A percentile compares a stretch with the other conserved stretches of the same genome.
phyloP scores from a whole-genome alignment of 495 filamentous ascomycete genomes.

The Aspergillus heteromorphus region DNA sequence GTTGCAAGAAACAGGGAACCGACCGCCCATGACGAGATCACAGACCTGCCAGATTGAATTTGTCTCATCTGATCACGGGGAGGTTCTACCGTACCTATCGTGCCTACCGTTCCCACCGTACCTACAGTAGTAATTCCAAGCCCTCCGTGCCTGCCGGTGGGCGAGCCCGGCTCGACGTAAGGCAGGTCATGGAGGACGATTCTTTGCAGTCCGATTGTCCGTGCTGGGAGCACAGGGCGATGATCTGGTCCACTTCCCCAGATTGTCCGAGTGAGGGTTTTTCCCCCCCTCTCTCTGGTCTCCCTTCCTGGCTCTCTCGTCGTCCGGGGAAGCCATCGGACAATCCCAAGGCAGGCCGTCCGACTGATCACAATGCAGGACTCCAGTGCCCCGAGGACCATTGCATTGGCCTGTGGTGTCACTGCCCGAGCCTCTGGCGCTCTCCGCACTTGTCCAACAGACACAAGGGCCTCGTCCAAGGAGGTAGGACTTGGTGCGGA shows the following conservation, averaged over 20 bases:
- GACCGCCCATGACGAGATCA: background rate
- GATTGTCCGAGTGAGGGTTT: conserved; percentile 24
- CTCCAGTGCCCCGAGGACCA: conserved; percentile 5
- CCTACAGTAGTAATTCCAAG: background rate
- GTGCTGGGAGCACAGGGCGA: conserved; percentile 29
- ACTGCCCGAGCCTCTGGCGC: conserved; percentile 13
- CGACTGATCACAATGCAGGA: conserved; percentile 13
- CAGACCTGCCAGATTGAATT: conserved; percentile 1
- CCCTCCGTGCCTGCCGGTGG: background rate
- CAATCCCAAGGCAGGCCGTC: background rate
- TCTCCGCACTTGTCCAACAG: conserved; percentile 13
- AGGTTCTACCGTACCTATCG: too few relatives aligned
- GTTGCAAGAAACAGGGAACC: background rate
- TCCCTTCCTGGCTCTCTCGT: conserved; percentile 1
- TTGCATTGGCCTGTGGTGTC: conserved; percentile 15
- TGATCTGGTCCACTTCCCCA: conserved; percentile 44
- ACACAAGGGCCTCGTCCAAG: conserved; percentile 4
- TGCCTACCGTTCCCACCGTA: too few relatives aligned
- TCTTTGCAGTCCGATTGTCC: conserved; percentile 34
- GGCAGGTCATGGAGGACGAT: conserved; percentile 8
- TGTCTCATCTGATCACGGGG: conserved; percentile 5
- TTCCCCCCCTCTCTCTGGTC: too few relatives aligned
- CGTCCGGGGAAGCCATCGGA: background rate
- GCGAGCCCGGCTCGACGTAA: background rate
- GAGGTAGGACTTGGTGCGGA: conserved; percentile 1